Evolutionary conservation across 192 early-diverging fungal species (phyloP).

Genomic region (Pilobolus umbonatus): DNA sequence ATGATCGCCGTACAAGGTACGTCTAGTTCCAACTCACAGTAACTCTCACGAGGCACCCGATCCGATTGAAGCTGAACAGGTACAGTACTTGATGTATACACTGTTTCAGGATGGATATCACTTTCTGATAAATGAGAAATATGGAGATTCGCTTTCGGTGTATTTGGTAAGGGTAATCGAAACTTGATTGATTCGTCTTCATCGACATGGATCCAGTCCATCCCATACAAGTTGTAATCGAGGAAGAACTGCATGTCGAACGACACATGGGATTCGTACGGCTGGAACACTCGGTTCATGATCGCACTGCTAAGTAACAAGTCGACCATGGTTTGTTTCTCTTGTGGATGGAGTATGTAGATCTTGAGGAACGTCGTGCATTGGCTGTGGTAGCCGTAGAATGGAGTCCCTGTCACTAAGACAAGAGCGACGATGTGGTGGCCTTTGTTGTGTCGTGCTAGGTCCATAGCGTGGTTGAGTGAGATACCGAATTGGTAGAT

Average conservation of each 20-base stretch:
- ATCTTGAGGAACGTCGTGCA: constrained; percentile 77
- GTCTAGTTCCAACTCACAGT: constrained; percentile 78
- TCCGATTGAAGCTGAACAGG: constrained; percentile 9
- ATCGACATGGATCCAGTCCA: constrained; percentile 69
- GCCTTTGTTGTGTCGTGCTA: constrained; percentile 34
- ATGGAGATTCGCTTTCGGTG: constrained; percentile 13
- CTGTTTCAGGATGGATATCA: not conserved
- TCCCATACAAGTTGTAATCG: constrained; percentile 83
- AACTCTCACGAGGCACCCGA: constrained; percentile 45
- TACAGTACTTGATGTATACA: constrained; percentile 16
- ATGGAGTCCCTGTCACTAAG: constrained; percentile 74
- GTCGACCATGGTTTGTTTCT: constrained; percentile 52
- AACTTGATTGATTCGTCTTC: constrained; percentile 3
- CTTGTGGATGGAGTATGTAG: constrained; percentile 57
- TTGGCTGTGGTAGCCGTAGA: constrained; percentile 79
- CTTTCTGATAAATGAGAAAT: not conserved
- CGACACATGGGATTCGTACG: constrained; percentile 78
- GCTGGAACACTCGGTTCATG: constrained; percentile 62
- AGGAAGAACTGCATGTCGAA: constrained; percentile 82
- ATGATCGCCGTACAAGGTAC: constrained; percentile 52
- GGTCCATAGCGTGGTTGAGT: constrained; percentile 65
- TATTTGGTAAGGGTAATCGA: constrained; percentile 11
- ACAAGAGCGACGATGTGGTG: constrained; percentile 63
- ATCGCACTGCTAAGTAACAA: constrained; percentile 70
- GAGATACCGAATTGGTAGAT: constrained; percentile 53